These are phyloP conservation scores for Pseudocercospora ulei DNA, from an alignment of 2,329 filamentous ascomycete genomes.

Conservation along the genomic window DNA sequence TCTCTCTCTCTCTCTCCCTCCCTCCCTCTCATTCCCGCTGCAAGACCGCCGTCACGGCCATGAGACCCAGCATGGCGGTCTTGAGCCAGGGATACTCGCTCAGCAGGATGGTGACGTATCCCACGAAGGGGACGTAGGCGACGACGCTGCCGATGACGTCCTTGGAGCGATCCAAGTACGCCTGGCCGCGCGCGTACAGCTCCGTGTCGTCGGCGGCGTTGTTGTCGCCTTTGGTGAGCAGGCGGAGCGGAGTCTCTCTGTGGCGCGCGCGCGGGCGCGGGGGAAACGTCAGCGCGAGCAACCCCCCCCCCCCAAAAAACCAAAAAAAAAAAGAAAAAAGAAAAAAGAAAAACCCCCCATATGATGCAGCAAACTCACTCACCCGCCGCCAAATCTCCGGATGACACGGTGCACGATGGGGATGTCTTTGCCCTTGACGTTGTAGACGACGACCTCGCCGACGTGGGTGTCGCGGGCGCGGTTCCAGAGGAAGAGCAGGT, in stretches of 20 bases:
- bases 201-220: conserved; percentile 90
- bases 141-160: conserved; percentile 91
- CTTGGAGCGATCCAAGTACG: conserved; percentile 64
- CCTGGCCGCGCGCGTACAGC: conserved; percentile 74
- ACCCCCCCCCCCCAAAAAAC: neutral
- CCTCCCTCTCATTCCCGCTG: conserved; percentile 60
- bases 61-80: conserved; percentile 84
- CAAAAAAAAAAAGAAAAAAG: neutral
- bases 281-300: conserved; percentile 2
- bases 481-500: conserved; percentile 70
- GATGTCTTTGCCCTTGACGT: conserved; percentile 86
- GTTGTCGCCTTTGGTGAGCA: conserved; percentile 97
- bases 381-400: conserved; percentile 55
- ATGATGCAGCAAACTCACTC: no score
- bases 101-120: conserved; percentile 91
- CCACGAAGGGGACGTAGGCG: conserved; percentile 86
- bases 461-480: conserved; percentile 54
- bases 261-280: neutral
- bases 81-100: conserved; percentile 96
- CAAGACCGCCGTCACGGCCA: conserved; percentile 86
- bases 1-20: no score
- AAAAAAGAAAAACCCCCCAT: no score
- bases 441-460: conserved; percentile 68
- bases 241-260: conserved; percentile 47
- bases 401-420: conserved; percentile 93